Evolutionary conservation across 805 yeast genomes (phyloP).

Genomic region (Novakomyces olei): DNA sequence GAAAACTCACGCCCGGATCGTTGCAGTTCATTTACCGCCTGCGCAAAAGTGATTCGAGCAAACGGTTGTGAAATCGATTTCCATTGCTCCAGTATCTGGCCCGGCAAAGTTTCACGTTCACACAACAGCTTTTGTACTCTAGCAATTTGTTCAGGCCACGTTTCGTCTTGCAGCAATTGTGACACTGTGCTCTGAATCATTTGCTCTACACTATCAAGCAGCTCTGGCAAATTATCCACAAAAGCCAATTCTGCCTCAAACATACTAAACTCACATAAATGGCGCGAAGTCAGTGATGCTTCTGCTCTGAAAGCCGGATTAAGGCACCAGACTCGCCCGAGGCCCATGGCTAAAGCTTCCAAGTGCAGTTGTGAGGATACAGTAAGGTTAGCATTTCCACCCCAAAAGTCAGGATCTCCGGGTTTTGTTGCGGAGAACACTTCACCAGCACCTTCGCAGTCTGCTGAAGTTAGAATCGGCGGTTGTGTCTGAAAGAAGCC

Average conservation of each 20-base stretch:
- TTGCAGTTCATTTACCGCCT: conserved; percentile 41
- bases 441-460: conserved; percentile 97
- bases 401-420: conserved; percentile 28
- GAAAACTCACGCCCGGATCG: conserved; percentile 18
- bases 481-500: conserved; percentile 58
- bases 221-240: conserved; percentile 28
- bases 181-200: conserved; percentile 29
- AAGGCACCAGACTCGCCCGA: conserved; percentile 67
- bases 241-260: conserved; percentile 75
- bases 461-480: conserved; percentile 70
- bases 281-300: conserved; percentile 72
- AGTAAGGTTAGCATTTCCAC: conserved; percentile 46
- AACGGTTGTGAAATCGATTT: conserved; percentile 29
- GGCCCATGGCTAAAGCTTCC: conserved; percentile 54
- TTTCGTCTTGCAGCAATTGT: not conserved
- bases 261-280: conserved; percentile 94
- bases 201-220: conserved; percentile 43
- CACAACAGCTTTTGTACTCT: conserved; percentile 3
- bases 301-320: conserved; percentile 92
- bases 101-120: too few relatives aligned
- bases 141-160: conserved; percentile 1
- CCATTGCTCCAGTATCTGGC: conserved; percentile 35
- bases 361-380: conserved; percentile 85
- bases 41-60: conserved; percentile 50
- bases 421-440: conserved; percentile 32